These are phyloP conservation scores for Pyracantha coccinea DNA, from an alignment of 331 rosid species.

Conservation along the genomic window DNA sequence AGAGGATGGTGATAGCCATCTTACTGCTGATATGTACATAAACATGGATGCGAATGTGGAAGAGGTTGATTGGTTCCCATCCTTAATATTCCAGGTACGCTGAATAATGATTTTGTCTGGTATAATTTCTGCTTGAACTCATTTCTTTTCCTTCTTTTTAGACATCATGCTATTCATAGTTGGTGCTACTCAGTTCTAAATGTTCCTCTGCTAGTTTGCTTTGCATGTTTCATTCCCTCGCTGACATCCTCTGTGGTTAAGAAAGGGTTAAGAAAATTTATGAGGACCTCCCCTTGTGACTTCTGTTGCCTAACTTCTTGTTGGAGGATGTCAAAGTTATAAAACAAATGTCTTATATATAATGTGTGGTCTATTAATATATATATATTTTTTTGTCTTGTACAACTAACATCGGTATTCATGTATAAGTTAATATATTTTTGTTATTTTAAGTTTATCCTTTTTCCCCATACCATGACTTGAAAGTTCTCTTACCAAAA, in stretches of 20 bases:
- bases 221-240: not conserved
- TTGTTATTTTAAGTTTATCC: not conserved
- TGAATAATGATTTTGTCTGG: not conserved
- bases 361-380: too few species aligned
- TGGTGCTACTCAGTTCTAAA: not conserved
- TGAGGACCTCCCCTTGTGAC: not conserved
- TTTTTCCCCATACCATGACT: not conserved
- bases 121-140: not conserved
- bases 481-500: not conserved
- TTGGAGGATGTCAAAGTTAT: not conserved
- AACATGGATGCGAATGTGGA: constrained; percentile 69
- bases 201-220: not conserved
- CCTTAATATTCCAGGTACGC: constrained; percentile 80
- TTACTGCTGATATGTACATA: constrained; percentile 88
- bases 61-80: constrained; percentile 83
- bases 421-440: not conserved
- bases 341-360: too few species aligned
- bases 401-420: too few species aligned
- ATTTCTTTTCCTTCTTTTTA: not conserved
- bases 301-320: not conserved
- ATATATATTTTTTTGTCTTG: too few species aligned
- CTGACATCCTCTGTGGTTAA: not conserved
- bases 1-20: constrained; percentile 95
- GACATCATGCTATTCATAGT: not conserved
- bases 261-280: not conserved